Conservation (phyloP, 108 stramenopile species). For the Cyclotella baltica region DNA sequence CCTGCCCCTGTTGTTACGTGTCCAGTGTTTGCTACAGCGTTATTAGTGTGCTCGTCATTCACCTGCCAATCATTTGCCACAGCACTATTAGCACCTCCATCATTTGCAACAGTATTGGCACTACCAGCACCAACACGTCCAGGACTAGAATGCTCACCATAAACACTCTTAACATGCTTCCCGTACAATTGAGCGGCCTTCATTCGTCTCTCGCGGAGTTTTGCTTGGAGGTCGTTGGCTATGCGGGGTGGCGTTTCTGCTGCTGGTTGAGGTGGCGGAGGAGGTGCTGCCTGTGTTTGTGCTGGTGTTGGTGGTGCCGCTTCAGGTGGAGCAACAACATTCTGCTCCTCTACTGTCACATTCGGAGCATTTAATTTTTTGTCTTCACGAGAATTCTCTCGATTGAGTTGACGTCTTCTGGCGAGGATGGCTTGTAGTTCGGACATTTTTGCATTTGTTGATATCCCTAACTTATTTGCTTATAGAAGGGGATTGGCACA, state of each 20-base stretch:
- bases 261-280: background rate
- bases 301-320: background rate
- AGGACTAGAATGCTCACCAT: background rate
- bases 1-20: background rate
- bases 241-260: background rate
- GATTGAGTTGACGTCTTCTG: conserved; percentile 13
- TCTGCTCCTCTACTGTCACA: background rate
- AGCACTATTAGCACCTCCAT: background rate
- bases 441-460: conserved; percentile 47
- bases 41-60: background rate
- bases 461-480: too few relatives aligned
- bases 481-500: too few relatives aligned
- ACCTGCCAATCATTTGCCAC: background rate
- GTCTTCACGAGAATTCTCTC: background rate
- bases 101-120: background rate
- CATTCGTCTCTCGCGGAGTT: conserved; percentile 8
- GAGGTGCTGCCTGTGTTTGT: background rate
- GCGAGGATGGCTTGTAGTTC: conserved; percentile 49
- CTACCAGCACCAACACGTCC: background rate
- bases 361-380: background rate
- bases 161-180: background rate
- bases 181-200: conserved; percentile 1
- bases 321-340: background rate
- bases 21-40: background rate
- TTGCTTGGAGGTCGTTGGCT: conserved; percentile 7